Conservation (phyloP, 2,329 filamentous ascomycete genomes). For the Thielaviopsis musarum region DNA sequence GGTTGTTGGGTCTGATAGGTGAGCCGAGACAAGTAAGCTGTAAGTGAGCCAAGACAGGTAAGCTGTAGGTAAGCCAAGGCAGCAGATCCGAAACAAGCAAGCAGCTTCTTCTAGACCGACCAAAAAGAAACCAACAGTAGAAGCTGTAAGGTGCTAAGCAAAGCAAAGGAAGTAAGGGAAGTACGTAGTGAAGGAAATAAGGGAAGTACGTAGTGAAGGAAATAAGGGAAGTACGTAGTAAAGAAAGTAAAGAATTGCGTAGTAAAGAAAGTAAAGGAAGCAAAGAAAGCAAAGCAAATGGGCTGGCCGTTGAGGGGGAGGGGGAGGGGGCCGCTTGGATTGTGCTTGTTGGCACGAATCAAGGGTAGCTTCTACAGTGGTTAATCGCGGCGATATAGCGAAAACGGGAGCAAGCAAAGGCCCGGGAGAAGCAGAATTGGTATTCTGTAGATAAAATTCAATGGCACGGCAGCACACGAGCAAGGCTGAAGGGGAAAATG, state of each 20-base stretch:
- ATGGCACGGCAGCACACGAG: not conserved
- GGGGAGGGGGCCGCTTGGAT: not conserved
- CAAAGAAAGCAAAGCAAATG: too few relatives aligned
- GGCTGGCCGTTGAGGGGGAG: not conserved
- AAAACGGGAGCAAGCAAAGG: not conserved
- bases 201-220: too few relatives aligned
- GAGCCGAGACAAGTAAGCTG: not conserved
- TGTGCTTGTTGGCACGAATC: not conserved
- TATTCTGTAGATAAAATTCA: not conserved
- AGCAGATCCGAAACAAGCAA: not conserved
- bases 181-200: too few relatives aligned
- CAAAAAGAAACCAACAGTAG: not conserved
- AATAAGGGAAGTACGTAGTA: too few relatives aligned
- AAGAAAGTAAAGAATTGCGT: too few relatives aligned
- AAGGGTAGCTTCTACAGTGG: not conserved
- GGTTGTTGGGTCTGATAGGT: not conserved
- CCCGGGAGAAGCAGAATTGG: not conserved
- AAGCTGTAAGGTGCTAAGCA: not conserved
- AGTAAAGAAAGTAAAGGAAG: too few relatives aligned
- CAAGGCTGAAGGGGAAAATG: not conserved
- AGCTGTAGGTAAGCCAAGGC: not conserved
- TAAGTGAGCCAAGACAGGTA: not conserved
- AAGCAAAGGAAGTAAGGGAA: not conserved
- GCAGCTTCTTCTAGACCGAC: not conserved
- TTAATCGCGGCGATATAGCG: not conserved